Percentiles rank a stretch among this genome's conserved stretches.
Evolutionary conservation across 108 stramenopile genomes (phyloP).

Genomic region (Nitzschia putrida): DNA sequence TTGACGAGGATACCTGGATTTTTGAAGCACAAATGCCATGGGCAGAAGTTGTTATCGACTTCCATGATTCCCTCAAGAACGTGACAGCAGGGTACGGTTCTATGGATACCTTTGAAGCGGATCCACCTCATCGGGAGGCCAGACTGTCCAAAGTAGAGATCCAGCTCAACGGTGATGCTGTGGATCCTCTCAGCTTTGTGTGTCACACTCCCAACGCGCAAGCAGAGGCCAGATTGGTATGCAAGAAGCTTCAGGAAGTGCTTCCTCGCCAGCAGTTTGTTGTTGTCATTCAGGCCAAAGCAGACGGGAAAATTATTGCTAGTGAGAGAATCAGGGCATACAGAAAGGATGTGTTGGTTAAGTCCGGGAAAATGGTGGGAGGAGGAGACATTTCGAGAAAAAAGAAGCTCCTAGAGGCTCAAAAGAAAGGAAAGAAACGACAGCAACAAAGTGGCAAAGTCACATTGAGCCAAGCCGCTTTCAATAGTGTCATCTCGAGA

Average conservation of each 20-base stretch:
- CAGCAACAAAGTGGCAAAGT: slow-evolving; percentile 93
- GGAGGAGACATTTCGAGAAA: slow-evolving; percentile 97
- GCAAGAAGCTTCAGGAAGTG: slow-evolving; percentile 88
- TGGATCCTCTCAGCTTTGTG: slow-evolving; percentile 92
- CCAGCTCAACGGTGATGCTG: slow-evolving; percentile 87
- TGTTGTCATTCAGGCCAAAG: slow-evolving; percentile 96
- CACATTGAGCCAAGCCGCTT: slow-evolving; percentile 94
- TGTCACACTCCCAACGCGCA: slow-evolving; percentile 83
- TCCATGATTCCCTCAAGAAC: slow-evolving; percentile 83
- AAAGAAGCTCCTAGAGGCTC: slow-evolving; percentile 98
- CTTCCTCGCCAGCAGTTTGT: slow-evolving; percentile 97
- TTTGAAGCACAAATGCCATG: slow-evolving; percentile 85
- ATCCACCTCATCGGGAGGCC: slow-evolving; percentile 69
- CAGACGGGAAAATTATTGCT: slow-evolving; percentile 82
- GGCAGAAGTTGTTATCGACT: slow-evolving; percentile 81
- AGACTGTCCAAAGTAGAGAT: slow-evolving; percentile 94
- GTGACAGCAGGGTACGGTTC: slow-evolving; percentile 78
- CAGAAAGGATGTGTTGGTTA: slow-evolving; percentile 96
- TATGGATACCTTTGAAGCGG: slow-evolving; percentile 71
- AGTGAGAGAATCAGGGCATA: slow-evolving; percentile 87
- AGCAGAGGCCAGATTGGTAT: slow-evolving; percentile 75
- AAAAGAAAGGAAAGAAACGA: slow-evolving; percentile 97
- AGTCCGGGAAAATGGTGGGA: slow-evolving; percentile 91
- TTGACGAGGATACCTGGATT: slow-evolving; percentile 85
- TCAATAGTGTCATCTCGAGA: slow-evolving; percentile 83